Evolutionary conservation across 176 grass and related monocot genomes (phyloP).

Genomic region (Musa acuminata): DNA sequence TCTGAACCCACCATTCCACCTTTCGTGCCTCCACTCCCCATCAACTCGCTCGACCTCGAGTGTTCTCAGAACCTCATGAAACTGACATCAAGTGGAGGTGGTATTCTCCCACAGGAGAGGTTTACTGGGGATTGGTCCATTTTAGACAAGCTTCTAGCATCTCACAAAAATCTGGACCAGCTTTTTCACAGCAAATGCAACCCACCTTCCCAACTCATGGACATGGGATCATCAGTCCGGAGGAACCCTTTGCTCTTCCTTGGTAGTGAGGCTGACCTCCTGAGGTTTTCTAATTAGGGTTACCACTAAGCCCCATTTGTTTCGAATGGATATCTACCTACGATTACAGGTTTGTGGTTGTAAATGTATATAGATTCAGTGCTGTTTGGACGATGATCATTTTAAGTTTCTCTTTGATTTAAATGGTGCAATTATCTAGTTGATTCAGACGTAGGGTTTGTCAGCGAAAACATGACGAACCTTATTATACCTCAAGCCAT

Average conservation of each 20-base stretch:
- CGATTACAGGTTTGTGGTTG: neutral
- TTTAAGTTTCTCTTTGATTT: neutral
- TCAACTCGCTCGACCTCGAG: constrained; percentile 7
- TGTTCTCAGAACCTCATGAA: constrained; percentile 19
- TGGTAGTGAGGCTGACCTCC: constrained; percentile 2
- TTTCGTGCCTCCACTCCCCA: neutral
- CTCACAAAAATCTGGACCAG: constrained; percentile 10
- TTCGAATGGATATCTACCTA: neutral
- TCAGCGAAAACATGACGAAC: neutral
- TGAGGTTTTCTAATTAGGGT: constrained; percentile 4
- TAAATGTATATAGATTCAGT: neutral
- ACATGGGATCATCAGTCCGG: neutral
- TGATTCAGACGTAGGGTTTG: neutral
- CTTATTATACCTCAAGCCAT: neutral
- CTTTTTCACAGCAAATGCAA: constrained; percentile 3
- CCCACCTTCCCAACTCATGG: neutral
- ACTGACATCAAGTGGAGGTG: constrained; percentile 1
- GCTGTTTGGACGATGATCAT: neutral
- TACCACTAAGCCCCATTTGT: neutral
- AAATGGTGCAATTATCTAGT: neutral
- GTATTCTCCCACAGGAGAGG: constrained; percentile 13
- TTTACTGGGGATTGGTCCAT: constrained; percentile 16
- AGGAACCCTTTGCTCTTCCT: constrained; percentile 9
- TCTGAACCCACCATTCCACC: constrained; percentile 1
- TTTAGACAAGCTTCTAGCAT: constrained; percentile 17